Evolutionary conservation across 176 grass and related monocot species (phyloP), one percentile per base, ranked within the genome.

Genomic region (Avena eriantha): DNA sequence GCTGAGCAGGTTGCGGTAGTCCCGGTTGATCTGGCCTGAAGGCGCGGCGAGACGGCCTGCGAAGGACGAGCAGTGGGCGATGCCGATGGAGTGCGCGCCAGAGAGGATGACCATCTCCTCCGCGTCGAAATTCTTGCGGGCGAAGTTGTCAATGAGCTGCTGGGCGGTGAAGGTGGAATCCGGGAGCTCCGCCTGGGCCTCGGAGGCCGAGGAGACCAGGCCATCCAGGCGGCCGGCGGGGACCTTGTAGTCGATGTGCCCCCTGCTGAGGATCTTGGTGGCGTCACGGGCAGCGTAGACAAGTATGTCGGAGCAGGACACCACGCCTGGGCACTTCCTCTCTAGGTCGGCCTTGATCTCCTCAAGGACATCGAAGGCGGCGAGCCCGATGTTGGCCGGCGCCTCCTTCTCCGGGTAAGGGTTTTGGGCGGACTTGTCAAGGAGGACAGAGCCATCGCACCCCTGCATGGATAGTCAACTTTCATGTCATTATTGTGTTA

Each of bases 81-180:
- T 24, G 60, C 92, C 94, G 61, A 97, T 90, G 74, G 88, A 86
- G 87, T 97, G 94, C 21, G 94, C 94, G 8, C 90, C 92, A 45
- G 89, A 79, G 66, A 97, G 64, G 77, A 92, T 86, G 70, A 89
- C 89, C 24, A 97, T 86, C 82, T 97, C 90, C 88, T 89, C 88
- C 8, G 77, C n/a, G 47, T 69, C 74, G 51, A 97, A 89, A 50
- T 90, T 85, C 84, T 93, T 94, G 54, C 17, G 67, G 31, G 73
- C 82, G 77, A 92, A 94, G 19, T 68, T 83, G 2, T 68, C 35
- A 57, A 87, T 73, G 31, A 89, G 83, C 79, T 80, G 36, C 43
- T 81, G 4, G 2, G 87, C 75, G 57, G 82, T 80, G 50, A 83
- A 29, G 21, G 57, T 26, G 10, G 92, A 87, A 16, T 87, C 86